phyloP scores from a whole-genome alignment of 495 filamentous ascomycete genomes.

The Lophium mytilinum region DNA sequence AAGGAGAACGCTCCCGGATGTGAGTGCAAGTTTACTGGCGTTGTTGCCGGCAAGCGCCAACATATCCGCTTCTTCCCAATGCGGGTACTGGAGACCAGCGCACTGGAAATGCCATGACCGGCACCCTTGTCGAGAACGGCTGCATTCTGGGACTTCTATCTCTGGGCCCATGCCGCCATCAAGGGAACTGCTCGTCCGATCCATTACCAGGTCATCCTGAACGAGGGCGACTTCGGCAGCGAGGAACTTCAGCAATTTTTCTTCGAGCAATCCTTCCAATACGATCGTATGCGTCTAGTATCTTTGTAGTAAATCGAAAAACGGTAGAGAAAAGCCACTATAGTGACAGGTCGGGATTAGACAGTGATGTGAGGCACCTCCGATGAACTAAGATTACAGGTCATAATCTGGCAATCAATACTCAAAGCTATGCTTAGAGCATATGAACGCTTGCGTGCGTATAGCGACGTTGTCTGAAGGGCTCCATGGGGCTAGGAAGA shows the following conservation, averaged over 20 bases:
- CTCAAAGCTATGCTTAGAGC: too few species aligned
- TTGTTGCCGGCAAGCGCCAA: conserved; percentile 85
- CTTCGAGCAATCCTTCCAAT: conserved; percentile 89
- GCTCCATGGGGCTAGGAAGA: too few species aligned
- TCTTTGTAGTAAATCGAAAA: too few species aligned
- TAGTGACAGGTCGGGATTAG: too few species aligned
- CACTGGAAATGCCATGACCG: conserved; percentile 72
- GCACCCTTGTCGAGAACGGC: conserved; percentile 75
- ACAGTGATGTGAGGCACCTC: too few species aligned
- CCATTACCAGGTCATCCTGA: conserved; percentile 72
- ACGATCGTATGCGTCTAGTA: too few species aligned
- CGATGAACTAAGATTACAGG: too few species aligned
- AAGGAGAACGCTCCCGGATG: conserved; percentile 23
- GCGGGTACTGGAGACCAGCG: conserved; percentile 21
- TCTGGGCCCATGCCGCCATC: conserved; percentile 51
- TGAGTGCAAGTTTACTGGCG: conserved; percentile 63
- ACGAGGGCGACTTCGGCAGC: conserved; percentile 58
- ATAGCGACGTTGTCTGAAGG: too few species aligned
- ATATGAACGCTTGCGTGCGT: too few species aligned
- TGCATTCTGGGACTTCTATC: conserved; percentile 87
- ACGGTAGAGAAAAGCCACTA: too few species aligned
- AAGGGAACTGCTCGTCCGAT: conserved; percentile 71
- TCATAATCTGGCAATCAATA: too few species aligned
- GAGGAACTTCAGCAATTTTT: conserved; percentile 74
- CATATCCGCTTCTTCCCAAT: conserved; percentile 85